Base-by-base conservation (phyloP, 768 basidiomycete genomes). In the Serendipita sp. region DNA sequence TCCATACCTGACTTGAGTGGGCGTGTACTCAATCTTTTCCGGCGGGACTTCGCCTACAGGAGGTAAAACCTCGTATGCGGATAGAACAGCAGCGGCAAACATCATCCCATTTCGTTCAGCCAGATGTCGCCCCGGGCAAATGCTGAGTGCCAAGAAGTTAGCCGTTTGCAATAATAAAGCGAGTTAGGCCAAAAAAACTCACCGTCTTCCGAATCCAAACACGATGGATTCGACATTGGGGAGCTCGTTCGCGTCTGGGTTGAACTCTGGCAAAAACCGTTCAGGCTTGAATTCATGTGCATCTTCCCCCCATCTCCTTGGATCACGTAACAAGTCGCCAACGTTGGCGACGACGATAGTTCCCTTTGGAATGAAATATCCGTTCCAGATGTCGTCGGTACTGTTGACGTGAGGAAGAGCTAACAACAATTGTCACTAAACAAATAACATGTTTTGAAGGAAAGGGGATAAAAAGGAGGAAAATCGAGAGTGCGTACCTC, bases 381-480 rank as follows among this genome's bases (percentile, higher is more conserved):
- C 62, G 13, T 66, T 66, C 35, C 63, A 68, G 35, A 65, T 15
- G 36, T 44, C 58, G 32, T 15, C 44, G 41, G 36, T 35, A 10
- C 2, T 28, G 30, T 23, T 11, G 2, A 41, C 3, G 63, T 60
- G 30, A 11, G 63, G 63, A n/a, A 63, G 28, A 16, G 76, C 79
- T 79, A 56, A 18, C 34, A 23, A 23, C 23, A 23, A 23, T 23
- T 23, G 23, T 23, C 23, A 23, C 23, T 23, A 23, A 38, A 65
- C 58, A 32, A 44, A 28, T 10, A 41, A 11, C 3, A 44, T 18
- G 60, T 44, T 23, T 13, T 23, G 23, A 23, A 23, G 23, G 3
- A 16, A n/a, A 18, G 51, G 38, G 36, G 30, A 65, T 35, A 28
- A 62, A 7, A 63, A 60, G 34, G 36, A 41, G 45, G 4, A 48